These are phyloP conservation scores for Exophiala viscosa DNA, from an alignment of 2,329 filamentous ascomycete genomes.

Conservation along the genomic window DNA sequence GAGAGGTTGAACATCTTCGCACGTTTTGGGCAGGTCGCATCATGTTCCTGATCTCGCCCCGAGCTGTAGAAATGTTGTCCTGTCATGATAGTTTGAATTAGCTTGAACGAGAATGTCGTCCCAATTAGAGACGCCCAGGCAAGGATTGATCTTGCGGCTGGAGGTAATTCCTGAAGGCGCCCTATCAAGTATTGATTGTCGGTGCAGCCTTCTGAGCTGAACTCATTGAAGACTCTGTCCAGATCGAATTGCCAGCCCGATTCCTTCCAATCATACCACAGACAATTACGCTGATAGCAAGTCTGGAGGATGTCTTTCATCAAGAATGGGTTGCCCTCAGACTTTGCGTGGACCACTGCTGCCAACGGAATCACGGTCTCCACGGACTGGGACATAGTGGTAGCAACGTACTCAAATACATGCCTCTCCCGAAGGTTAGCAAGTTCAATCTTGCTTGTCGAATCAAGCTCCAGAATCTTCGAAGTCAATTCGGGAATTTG, in stretches of 20 bases:
- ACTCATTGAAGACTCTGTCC: slow-evolving; percentile 80
- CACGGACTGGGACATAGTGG: slow-evolving; percentile 69
- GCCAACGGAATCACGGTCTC: slow-evolving; percentile 74
- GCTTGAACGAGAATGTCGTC: slow-evolving; percentile 74
- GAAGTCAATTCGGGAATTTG: slow-evolving; percentile 42
- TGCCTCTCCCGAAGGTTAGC: slow-evolving; percentile 72
- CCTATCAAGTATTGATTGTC: slow-evolving; percentile 79
- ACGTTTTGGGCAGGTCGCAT: slow-evolving; percentile 38
- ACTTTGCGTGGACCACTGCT: slow-evolving; percentile 83
- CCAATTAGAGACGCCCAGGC: slow-evolving; percentile 84
- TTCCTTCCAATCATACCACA: slow-evolving; percentile 85
- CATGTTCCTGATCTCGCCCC: slow-evolving; percentile 33
- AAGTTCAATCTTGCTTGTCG: slow-evolving; percentile 66
- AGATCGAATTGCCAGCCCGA: slow-evolving; percentile 81
- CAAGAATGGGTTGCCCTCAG: slow-evolving; percentile 83
- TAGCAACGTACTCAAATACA: slow-evolving; percentile 75
- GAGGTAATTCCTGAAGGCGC: slow-evolving; percentile 70
- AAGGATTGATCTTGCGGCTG: slow-evolving; percentile 71
- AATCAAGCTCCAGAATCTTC: slow-evolving; percentile 49
- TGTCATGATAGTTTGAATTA: slow-evolving; percentile 72
- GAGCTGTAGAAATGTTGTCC: slow-evolving; percentile 64
- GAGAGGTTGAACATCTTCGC: slow-evolving; percentile 55
- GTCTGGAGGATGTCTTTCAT: slow-evolving; percentile 86
- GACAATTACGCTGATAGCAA: slow-evolving; percentile 79
- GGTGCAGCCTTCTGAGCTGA: slow-evolving; percentile 75